A percentile compares a stretch with the other conserved stretches of the same genome.
Conservation (phyloP, 2,329 filamentous ascomycete genomes). For the Rhinocladiella similis region DNA sequence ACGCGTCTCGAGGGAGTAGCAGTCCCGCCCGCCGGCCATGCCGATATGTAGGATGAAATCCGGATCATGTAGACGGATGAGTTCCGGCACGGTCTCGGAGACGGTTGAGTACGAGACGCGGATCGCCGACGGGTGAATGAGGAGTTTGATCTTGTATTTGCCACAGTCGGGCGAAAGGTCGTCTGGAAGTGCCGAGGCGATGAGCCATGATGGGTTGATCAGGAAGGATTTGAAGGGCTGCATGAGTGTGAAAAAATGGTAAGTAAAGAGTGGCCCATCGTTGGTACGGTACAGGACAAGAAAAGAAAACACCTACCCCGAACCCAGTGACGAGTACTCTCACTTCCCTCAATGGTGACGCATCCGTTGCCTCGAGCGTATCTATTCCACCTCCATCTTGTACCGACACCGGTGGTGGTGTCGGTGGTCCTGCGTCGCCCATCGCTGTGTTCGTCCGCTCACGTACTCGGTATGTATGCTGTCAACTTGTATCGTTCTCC, state of each 20-base stretch:
- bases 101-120: constrained; percentile 71
- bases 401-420: constrained; percentile 15
- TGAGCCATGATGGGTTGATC: constrained; percentile 79
- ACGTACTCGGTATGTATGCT: not conserved
- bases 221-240: constrained; percentile 78
- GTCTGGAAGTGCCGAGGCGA: constrained; percentile 67
- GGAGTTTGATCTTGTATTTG: constrained; percentile 54
- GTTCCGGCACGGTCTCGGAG: constrained; percentile 60
- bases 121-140: constrained; percentile 66
- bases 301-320: constrained; percentile 36
- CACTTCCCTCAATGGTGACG: constrained; percentile 39
- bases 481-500: too few species aligned
- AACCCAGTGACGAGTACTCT: constrained; percentile 51
- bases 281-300: too few species aligned
- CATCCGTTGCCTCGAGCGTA: constrained; percentile 2
- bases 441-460: constrained; percentile 16
- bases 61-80: constrained; percentile 57
- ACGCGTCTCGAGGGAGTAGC: constrained; percentile 70
- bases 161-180: constrained; percentile 53
- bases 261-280: too few species aligned
- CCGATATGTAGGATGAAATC: constrained; percentile 77
- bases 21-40: constrained; percentile 65
- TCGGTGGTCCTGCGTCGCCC: constrained; percentile 27
- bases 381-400: not conserved
- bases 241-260: too few species aligned